phyloP scores from a whole-genome alignment of 2,329 filamentous ascomycete genomes.

The Xenoacremonium recifei region DNA sequence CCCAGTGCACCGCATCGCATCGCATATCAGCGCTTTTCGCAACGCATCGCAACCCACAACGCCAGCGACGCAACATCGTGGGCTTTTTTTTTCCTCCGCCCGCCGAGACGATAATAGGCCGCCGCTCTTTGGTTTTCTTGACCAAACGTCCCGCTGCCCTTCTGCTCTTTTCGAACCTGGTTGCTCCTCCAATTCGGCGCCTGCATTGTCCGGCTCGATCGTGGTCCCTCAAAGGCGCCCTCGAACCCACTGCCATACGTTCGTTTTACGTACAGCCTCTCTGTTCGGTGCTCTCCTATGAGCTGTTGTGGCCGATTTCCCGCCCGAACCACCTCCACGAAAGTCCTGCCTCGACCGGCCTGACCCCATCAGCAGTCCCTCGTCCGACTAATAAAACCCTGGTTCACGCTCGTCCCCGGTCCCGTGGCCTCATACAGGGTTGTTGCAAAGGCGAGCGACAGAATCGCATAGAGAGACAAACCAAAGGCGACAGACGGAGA shows the following conservation, averaged over 20 bases:
- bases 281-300: conserved; percentile 14
- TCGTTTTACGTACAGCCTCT: conserved; percentile 36
- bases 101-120: too few relatives aligned
- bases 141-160: too few relatives aligned
- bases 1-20: background rate
- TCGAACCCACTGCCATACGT: conserved; percentile 32
- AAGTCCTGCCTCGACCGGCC: conserved; percentile 24
- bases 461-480: too few relatives aligned
- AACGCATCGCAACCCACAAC: too few relatives aligned
- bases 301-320: conserved; percentile 16
- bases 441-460: conserved; percentile 12
- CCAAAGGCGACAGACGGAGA: too few relatives aligned
- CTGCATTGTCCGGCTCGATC: conserved; percentile 31
- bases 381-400: conserved; percentile 19
- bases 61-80: conserved; percentile 27
- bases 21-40: too few relatives aligned
- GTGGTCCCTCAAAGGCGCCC: conserved; percentile 18
- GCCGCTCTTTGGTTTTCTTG: conserved; percentile 7
- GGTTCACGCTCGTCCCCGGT: conserved; percentile 14
- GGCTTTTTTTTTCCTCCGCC: conserved; percentile 7
- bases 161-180: background rate
- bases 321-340: conserved; percentile 21
- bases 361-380: conserved; percentile 13
- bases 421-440: conserved; percentile 17
- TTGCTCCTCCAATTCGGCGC: conserved; percentile 10